Evolutionary conservation across 2,329 filamentous ascomycete species (phyloP).

Genomic region (Colletotrichum euphorbiae): DNA sequence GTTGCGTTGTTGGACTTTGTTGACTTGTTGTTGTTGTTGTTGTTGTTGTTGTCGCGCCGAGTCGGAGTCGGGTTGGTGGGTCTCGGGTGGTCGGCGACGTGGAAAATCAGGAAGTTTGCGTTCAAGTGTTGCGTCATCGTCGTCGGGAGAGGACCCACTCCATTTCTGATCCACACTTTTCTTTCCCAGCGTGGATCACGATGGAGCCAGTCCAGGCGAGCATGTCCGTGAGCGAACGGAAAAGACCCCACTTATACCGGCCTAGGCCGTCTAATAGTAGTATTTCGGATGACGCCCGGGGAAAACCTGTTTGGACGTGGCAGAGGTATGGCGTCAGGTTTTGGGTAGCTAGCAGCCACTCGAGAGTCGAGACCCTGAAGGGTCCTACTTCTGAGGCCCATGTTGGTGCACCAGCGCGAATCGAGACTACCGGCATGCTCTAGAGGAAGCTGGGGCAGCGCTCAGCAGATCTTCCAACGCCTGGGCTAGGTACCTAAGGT

Average conservation of each 20-base stretch:
- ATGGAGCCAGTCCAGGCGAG: neutral
- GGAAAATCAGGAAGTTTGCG: conserved; percentile 3
- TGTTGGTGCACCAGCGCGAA: conserved; percentile 2
- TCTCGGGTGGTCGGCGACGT: neutral
- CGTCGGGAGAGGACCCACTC: too few species aligned
- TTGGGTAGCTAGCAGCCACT: conserved; percentile 24
- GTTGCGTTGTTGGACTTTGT: neutral
- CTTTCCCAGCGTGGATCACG: neutral
- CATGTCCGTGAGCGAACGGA: neutral
- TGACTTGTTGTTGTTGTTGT: conserved; percentile 19
- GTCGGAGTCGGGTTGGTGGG: neutral
- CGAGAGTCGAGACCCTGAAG: conserved; percentile 36
- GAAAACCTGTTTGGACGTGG: conserved; percentile 33
- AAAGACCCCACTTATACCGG: neutral
- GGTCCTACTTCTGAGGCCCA: conserved; percentile 19
- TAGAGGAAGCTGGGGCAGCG: neutral
- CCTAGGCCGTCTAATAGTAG: neutral
- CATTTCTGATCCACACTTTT: conserved; percentile 9
- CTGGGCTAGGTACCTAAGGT: neutral
- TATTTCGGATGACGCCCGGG: conserved; percentile 30
- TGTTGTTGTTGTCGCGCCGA: conserved; percentile 12
- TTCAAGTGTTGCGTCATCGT: too few species aligned
- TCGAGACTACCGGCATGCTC: neutral
- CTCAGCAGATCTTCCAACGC: neutral
- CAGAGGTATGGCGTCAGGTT: conserved; percentile 29